Conservation (phyloP, 148 eudicot genomes). For the Salicornia ramosissima region DNA sequence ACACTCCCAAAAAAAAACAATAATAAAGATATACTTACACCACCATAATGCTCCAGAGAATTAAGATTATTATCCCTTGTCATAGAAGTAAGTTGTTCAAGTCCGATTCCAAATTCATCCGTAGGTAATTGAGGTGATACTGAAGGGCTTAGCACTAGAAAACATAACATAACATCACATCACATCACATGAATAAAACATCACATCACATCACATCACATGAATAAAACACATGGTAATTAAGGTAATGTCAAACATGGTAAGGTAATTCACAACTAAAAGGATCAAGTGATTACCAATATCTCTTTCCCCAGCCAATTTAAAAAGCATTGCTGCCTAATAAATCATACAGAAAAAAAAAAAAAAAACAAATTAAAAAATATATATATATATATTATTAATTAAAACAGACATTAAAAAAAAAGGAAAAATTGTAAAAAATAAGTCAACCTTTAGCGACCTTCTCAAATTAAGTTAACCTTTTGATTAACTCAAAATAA, state of each 20-base stretch:
- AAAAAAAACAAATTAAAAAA: constrained; percentile 1
- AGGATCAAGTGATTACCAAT: constrained; percentile 42
- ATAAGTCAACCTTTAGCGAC: too few relatives aligned
- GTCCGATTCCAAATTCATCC: constrained; percentile 60
- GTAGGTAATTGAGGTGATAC: constrained; percentile 46
- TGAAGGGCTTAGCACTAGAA: constrained; percentile 48
- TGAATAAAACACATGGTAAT: too few relatives aligned
- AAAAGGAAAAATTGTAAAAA: too few relatives aligned
- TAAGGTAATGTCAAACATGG: not conserved
- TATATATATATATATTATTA: too few relatives aligned
- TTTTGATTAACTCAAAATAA: too few relatives aligned
- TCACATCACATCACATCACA: constrained; percentile 14
- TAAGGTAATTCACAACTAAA: not conserved
- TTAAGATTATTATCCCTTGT: constrained; percentile 58
- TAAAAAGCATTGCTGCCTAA: constrained; percentile 94
- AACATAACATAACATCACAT: constrained; percentile 11
- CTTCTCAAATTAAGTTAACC: too few relatives aligned
- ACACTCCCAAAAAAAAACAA: not conserved
- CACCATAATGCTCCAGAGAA: constrained; percentile 70
- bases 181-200: too few relatives aligned
- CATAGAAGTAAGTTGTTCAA: constrained; percentile 75
- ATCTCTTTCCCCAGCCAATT: constrained; percentile 85
- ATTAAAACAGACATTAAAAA: too few relatives aligned
- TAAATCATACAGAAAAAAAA: constrained; percentile 13
- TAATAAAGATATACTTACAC: constrained; percentile 43